Percentiles rank a stretch among this genome's conserved stretches.
These are phyloP conservation scores for Fragaria vesca DNA, from an alignment of 306 rosid genomes.

Conservation along the genomic window DNA sequence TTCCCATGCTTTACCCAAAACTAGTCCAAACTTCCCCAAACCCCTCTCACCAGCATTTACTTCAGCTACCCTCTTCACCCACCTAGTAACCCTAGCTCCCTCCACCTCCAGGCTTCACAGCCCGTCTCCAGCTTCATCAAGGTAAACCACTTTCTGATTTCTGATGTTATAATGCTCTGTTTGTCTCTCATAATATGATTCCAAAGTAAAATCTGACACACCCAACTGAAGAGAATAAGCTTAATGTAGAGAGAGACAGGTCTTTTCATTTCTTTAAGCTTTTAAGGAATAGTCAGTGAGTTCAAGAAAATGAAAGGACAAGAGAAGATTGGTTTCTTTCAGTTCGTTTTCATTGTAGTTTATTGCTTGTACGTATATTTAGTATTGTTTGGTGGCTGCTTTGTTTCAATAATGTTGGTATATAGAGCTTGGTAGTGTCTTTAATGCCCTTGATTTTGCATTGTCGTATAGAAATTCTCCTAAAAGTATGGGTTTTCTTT, in stretches of 20 bases:
- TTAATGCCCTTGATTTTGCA: neutral
- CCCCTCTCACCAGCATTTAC: neutral
- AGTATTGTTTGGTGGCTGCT: neutral
- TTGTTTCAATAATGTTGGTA: neutral
- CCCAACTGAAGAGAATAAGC: constrained; percentile 1
- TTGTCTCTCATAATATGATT: neutral
- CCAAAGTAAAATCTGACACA: neutral
- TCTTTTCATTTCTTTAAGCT: neutral
- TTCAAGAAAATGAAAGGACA: neutral
- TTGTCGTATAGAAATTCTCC: neutral
- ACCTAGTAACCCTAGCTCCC: neutral
- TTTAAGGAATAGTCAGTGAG: neutral
- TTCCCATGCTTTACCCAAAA: neutral
- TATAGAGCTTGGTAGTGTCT: neutral
- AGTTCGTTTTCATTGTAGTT: neutral
- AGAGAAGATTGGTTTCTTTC: neutral
- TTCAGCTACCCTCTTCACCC: constrained; percentile 6
- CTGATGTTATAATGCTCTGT: neutral
- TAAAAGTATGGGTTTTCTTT: neutral
- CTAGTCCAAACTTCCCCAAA: neutral
- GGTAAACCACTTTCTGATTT: constrained; percentile 10
- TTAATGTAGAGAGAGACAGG: neutral
- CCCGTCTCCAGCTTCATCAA: neutral
- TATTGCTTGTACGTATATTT: neutral
- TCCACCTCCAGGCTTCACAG: neutral